A percentile compares a stretch with the other conserved stretches of the same genome.
Conservation (phyloP, 2,329 filamentous ascomycete species). For the Nectriaceae sp. region DNA sequence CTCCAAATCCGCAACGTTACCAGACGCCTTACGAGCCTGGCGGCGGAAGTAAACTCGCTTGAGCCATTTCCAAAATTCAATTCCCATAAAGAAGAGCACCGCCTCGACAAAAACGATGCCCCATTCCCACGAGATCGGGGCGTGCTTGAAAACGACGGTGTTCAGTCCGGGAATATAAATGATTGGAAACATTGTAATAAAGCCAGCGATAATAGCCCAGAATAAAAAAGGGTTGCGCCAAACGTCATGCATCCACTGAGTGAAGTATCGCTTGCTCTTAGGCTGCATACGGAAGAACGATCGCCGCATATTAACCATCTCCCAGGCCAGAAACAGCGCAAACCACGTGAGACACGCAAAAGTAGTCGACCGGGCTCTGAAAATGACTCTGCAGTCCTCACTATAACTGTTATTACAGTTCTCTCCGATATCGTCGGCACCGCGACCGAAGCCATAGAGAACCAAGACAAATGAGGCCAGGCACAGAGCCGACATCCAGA, state of each 20-base stretch:
- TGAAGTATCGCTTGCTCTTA: conserved; percentile 59
- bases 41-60: conserved; percentile 50
- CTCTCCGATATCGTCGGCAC: conserved; percentile 56
- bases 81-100: conserved; percentile 57
- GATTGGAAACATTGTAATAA: conserved; percentile 49
- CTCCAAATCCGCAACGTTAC: no score
- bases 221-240: conserved; percentile 74
- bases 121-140: conserved; percentile 63
- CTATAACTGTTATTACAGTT: conserved; percentile 61
- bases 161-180: conserved; percentile 61
- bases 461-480: conserved; percentile 54
- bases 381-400: conserved; percentile 58
- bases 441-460: conserved; percentile 50
- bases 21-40: no score
- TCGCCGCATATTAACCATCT: conserved; percentile 70
- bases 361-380: conserved; percentile 69
- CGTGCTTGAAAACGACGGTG: conserved; percentile 58
- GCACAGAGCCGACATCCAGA: conserved; percentile 66
- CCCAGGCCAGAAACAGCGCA: conserved; percentile 74
- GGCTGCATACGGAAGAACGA: conserved; percentile 72
- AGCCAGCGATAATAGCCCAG: conserved; percentile 54
- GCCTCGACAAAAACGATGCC: conserved; percentile 57
- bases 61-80: conserved; percentile 59
- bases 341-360: conserved; percentile 76
- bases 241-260: conserved; percentile 66